Evolutionary conservation across 2,329 filamentous ascomycete species (phyloP).

Genomic region (Neopestalotiopsis sp.): DNA sequence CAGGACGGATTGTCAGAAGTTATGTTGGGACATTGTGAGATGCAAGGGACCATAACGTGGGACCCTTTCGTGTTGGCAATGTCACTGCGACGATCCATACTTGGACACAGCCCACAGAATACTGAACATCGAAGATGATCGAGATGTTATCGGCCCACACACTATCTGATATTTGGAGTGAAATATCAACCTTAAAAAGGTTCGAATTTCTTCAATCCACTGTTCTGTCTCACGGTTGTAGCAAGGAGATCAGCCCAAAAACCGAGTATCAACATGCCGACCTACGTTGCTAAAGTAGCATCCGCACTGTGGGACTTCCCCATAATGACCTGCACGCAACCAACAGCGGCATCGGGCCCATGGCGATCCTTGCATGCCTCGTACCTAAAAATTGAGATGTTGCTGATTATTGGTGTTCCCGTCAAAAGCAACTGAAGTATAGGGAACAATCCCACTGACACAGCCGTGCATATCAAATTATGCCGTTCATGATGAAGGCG

Average conservation of each 20-base stretch:
- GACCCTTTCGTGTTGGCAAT: too few relatives aligned
- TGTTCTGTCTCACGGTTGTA: not conserved
- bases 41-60: too few relatives aligned
- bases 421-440: too few relatives aligned
- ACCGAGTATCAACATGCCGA: not conserved
- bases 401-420: too few relatives aligned
- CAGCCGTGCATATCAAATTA: too few relatives aligned
- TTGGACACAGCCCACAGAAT: too few relatives aligned
- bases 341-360: not conserved
- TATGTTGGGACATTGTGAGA: too few relatives aligned
- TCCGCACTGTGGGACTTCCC: not conserved
- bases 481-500: too few relatives aligned
- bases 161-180: not conserved
- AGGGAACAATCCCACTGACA: too few relatives aligned
- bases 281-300: too few relatives aligned
- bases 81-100: too few relatives aligned
- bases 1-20: too few relatives aligned
- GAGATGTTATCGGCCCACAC: not conserved
- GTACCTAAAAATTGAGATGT: not conserved
- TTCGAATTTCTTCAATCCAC: not conserved
- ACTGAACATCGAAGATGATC: conserved; percentile 3
- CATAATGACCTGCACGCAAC: not conserved
- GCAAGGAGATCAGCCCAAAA: not conserved
- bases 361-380: not conserved
- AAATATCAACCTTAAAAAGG: not conserved